Evolutionary conservation across 2,329 filamentous ascomycete species (phyloP).

Genomic region (Claviceps purpurea): DNA sequence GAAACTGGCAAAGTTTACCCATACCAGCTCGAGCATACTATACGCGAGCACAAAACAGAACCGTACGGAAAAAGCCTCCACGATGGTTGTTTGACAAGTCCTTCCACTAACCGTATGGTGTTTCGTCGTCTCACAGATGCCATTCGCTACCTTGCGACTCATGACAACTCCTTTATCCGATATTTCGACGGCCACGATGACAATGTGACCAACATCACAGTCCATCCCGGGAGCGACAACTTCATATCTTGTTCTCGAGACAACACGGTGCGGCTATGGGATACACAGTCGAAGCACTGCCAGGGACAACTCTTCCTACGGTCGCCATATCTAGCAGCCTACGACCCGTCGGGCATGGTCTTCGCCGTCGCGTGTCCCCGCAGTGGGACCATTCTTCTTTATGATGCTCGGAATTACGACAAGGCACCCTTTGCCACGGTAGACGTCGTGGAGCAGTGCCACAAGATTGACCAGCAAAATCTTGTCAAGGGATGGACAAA

Average conservation of each 20-base stretch:
- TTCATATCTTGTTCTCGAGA: conserved; percentile 89
- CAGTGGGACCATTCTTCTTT: conserved; percentile 70
- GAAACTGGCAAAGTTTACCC: conserved; percentile 87
- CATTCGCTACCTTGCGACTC: conserved; percentile 75
- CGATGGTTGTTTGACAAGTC: background rate
- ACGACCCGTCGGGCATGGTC: conserved; percentile 82
- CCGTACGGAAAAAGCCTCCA: conserved; percentile 32
- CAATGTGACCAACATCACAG: conserved; percentile 66
- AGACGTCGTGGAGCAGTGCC: conserved; percentile 52
- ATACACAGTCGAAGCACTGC: conserved; percentile 65
- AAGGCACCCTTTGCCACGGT: conserved; percentile 81
- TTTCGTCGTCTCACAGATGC: conserved; percentile 39
- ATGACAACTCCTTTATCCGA: conserved; percentile 92
- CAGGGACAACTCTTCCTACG: conserved; percentile 71
- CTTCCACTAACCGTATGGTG: conserved; percentile 2
- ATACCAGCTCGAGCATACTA: conserved; percentile 79
- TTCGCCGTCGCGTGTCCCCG: conserved; percentile 79
- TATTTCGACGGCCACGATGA: conserved; percentile 89
- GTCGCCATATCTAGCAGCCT: conserved; percentile 71
- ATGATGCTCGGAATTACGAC: conserved; percentile 88
- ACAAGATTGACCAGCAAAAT: conserved; percentile 40
- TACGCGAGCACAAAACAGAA: conserved; percentile 96
- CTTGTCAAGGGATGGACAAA: conserved; percentile 67
- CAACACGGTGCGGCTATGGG: conserved; percentile 86
- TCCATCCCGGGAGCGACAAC: conserved; percentile 77